Percentiles rank a stretch among this genome's conserved stretches.
phyloP scores from a whole-genome alignment of 192 early-diverging fungal species.

The Lunasporangiospora selenospora region DNA sequence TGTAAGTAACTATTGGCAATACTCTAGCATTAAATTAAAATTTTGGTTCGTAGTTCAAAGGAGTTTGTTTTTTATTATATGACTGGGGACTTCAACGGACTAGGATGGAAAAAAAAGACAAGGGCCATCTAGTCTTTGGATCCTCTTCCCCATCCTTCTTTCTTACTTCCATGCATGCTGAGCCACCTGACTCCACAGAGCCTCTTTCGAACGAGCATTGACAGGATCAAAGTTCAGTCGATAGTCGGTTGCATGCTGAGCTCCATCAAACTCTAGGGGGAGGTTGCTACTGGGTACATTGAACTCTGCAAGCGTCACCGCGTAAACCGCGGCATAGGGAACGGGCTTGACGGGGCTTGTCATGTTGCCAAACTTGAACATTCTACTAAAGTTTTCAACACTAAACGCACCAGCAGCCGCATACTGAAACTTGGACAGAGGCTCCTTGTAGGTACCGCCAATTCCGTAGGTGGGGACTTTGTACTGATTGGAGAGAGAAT shows the following conservation, averaged over 20 bases:
- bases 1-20: too few relatives aligned
- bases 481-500: constrained; percentile 5
- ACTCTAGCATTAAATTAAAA: too few relatives aligned
- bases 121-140: too few relatives aligned
- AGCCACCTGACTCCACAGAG: constrained; percentile 8
- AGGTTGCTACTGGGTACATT: constrained; percentile 1
- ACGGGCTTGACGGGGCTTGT: constrained; percentile 2
- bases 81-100: too few relatives aligned
- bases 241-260: background rate
- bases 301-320: background rate
- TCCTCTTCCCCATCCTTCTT: too few relatives aligned
- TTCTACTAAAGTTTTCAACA: background rate
- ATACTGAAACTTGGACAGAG: constrained; percentile 8
- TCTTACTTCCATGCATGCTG: too few relatives aligned
- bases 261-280: constrained; percentile 11
- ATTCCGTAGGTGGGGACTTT: constrained; percentile 8
- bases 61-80: too few relatives aligned
- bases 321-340: background rate
- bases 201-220: background rate
- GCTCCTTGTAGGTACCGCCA: background rate
- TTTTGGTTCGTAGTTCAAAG: too few relatives aligned
- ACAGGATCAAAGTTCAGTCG: constrained; percentile 4
- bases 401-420: background rate
- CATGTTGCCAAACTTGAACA: background rate
- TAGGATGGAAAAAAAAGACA: too few relatives aligned